phyloP scores from a whole-genome alignment of 2,329 filamentous ascomycete genomes.

The Fusarium metavorans region DNA sequence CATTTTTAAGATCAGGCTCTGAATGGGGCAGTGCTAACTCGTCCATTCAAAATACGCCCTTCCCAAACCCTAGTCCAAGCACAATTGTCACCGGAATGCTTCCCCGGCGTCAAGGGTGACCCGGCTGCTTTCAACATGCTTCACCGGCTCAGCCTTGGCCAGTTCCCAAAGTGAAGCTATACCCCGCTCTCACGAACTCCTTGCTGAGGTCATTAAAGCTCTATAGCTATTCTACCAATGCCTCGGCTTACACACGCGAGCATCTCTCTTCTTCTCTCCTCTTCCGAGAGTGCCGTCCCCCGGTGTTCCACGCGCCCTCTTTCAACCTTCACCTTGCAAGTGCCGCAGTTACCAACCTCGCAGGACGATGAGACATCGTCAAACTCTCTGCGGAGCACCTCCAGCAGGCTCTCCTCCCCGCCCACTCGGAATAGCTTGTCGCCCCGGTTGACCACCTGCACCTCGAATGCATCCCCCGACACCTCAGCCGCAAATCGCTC shows the following conservation, averaged over 20 bases:
- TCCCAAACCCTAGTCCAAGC: not conserved
- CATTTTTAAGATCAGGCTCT: not conserved
- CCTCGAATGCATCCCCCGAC: constrained; percentile 71
- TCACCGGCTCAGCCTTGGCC: not conserved
- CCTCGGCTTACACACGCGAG: constrained; percentile 66
- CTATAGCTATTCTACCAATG: constrained; percentile 61
- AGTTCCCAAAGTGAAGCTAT: not conserved
- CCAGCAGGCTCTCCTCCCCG: constrained; percentile 62
- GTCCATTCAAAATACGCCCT: not conserved
- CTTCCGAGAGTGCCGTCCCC: constrained; percentile 59
- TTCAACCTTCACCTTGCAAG: constrained; percentile 59
- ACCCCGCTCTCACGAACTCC: not conserved
- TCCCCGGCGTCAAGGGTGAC: not conserved
- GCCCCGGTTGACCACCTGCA: constrained; percentile 58
- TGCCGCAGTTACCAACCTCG: constrained; percentile 67
- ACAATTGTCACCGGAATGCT: not conserved
- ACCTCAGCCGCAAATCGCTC: constrained; percentile 69
- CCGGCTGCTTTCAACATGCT: not conserved
- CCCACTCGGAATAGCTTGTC: constrained; percentile 58
- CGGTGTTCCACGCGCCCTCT: constrained; percentile 61
- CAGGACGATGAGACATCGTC: constrained; percentile 61
- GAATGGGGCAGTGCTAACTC: not conserved
- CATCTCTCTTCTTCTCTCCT: constrained; percentile 60
- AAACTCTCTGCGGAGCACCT: constrained; percentile 59
- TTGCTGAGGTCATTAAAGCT: constrained; percentile 47